Evolutionary conservation across 441 rosid species (phyloP).

Genomic region (Croton setiger): DNA sequence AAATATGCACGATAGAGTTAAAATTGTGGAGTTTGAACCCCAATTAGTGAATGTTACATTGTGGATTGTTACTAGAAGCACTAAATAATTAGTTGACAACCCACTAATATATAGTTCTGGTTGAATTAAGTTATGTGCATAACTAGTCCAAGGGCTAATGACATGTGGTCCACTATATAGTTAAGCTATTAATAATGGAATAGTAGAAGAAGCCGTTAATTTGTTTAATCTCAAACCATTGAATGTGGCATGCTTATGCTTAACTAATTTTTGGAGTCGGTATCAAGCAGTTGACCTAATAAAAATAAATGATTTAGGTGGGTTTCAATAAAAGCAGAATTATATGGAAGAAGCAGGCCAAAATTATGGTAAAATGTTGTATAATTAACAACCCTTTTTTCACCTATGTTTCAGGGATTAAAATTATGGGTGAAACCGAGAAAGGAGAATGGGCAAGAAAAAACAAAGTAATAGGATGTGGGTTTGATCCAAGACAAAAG

Average conservation of each 20-base stretch:
- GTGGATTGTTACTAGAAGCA: conserved; percentile 2
- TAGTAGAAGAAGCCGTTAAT: background rate
- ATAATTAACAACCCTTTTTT: background rate
- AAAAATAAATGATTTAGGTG: conserved; percentile 1
- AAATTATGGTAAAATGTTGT: no score
- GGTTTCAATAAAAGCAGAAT: conserved; percentile 6
- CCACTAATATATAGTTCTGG: conserved; percentile 27
- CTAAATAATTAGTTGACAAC: conserved; percentile 22
- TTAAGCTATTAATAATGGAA: conserved; percentile 11
- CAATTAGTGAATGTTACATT: no score
- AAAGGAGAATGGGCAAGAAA: conserved; percentile 48
- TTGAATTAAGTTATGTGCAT: conserved; percentile 9
- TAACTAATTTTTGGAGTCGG: conserved; percentile 28
- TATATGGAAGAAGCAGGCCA: background rate
- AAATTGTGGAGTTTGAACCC: no score
- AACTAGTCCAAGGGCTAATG: conserved; percentile 15
- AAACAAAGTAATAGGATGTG: conserved; percentile 60
- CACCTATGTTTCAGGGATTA: conserved; percentile 40
- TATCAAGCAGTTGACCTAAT: conserved; percentile 23
- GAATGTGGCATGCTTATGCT: conserved; percentile 18
- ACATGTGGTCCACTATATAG: conserved; percentile 29
- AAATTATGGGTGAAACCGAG: conserved; percentile 54
- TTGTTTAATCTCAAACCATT: conserved; percentile 9
- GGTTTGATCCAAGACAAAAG: conserved; percentile 59
- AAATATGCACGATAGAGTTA: no score